Conservation (phyloP, 139 green algal species). For the Chlorella sorokiniana region DNA sequence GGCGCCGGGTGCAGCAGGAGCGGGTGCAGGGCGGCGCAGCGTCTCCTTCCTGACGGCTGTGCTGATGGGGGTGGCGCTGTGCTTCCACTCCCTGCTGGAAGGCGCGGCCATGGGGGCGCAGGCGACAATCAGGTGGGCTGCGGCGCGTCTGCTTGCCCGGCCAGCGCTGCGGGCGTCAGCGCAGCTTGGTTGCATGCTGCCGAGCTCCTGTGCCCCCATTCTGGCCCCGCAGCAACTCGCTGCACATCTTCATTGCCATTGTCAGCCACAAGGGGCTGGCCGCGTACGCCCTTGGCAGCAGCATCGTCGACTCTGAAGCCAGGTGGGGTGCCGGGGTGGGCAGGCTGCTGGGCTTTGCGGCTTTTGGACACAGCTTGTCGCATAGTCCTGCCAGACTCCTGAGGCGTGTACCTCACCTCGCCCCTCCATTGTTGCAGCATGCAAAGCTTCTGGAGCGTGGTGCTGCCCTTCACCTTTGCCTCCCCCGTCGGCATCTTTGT, state of each 20-base stretch:
- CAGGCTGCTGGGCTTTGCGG: too few species aligned
- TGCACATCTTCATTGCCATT: conserved; percentile 87
- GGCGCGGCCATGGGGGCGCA: conserved; percentile 81
- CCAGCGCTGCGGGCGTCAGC: background rate
- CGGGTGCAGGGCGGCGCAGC: background rate
- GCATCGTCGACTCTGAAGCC: conserved; percentile 64
- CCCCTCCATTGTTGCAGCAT: conserved; percentile 48
- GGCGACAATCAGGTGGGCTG: conserved; percentile 15
- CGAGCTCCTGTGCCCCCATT: conserved; percentile 6
- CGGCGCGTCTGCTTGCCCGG: background rate
- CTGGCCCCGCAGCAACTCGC: conserved; percentile 48
- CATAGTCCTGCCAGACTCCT: too few species aligned
- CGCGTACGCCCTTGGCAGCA: conserved; percentile 80
- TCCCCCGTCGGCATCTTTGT: conserved; percentile 75
- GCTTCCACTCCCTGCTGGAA: conserved; percentile 84
- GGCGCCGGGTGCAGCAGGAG: conserved; percentile 1
- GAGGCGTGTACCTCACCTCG: too few species aligned
- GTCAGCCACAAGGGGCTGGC: conserved; percentile 79
- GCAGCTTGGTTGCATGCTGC: background rate
- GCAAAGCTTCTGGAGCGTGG: conserved; percentile 71
- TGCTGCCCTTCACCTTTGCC: conserved; percentile 68
- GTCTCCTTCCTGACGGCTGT: conserved; percentile 74
- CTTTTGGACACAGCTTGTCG: too few species aligned
- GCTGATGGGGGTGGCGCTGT: conserved; percentile 78
- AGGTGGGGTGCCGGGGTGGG: too few species aligned